phyloP scores from a whole-genome alignment of 768 basidiomycete species.

The Infundibulicybe gibba region DNA sequence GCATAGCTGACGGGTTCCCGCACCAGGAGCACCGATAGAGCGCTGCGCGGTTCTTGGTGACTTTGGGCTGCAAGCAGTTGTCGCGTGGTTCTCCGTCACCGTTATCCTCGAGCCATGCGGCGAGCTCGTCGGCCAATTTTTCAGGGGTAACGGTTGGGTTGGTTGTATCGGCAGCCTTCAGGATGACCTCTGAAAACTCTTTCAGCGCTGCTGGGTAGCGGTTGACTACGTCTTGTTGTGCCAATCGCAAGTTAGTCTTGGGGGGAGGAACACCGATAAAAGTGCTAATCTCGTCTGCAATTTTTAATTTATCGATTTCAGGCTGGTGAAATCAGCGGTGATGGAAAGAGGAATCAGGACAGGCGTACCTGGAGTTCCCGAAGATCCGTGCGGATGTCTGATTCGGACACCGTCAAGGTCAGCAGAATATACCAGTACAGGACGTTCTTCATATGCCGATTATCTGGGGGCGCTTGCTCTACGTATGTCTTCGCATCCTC shows the following conservation, averaged over 20 bases:
- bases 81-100: constrained; percentile 22
- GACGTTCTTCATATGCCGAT: constrained; percentile 55
- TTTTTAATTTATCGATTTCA: constrained; percentile 39
- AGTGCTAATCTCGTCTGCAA: constrained; percentile 48
- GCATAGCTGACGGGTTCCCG: constrained; percentile 54
- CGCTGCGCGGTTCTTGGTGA: constrained; percentile 44
- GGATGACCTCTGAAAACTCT: constrained; percentile 45
- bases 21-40: constrained; percentile 66
- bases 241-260: constrained; percentile 48
- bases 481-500: constrained; percentile 59
- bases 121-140: constrained; percentile 52
- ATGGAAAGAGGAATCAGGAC: background rate
- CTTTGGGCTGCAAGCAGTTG: constrained; percentile 35
- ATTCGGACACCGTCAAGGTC: constrained; percentile 46
- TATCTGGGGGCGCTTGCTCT: constrained; percentile 56
- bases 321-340: constrained; percentile 11
- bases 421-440: constrained; percentile 58
- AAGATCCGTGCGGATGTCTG: constrained; percentile 45
- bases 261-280: constrained; percentile 44
- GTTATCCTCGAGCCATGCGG: constrained; percentile 21
- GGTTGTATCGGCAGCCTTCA: constrained; percentile 24
- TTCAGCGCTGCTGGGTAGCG: constrained; percentile 38
- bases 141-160: constrained; percentile 23
- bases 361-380: constrained; percentile 44
- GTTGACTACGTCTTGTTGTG: constrained; percentile 47